A percentile compares a stretch with the other conserved stretches of the same genome.
Conservation (phyloP, 805 yeast genomes). For the Priceomyces haplophilus region DNA sequence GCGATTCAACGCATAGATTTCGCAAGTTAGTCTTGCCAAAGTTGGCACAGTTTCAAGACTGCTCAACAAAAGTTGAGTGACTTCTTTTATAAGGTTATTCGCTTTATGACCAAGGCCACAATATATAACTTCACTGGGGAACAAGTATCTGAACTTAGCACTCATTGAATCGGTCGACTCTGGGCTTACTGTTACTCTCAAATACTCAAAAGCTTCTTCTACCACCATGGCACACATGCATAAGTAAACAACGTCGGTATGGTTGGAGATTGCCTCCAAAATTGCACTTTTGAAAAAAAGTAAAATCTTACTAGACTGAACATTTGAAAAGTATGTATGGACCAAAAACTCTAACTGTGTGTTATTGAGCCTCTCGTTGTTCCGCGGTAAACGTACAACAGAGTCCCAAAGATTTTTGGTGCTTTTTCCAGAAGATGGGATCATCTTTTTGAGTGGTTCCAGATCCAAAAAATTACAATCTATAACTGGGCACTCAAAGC, state of each 20-base stretch:
- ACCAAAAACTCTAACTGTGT: constrained; percentile 27
- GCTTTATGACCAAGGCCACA: constrained; percentile 15
- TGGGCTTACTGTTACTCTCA: constrained; percentile 11
- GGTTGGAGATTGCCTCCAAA: constrained; percentile 12
- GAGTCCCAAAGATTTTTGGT: constrained; percentile 25
- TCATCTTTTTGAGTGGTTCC: background rate
- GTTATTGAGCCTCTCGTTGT: constrained; percentile 18
- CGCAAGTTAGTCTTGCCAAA: constrained; percentile 16
- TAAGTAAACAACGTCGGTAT: constrained; percentile 25
- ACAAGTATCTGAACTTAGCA: constrained; percentile 16
- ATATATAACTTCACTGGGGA: constrained; percentile 22
- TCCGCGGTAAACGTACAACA: constrained; percentile 16
- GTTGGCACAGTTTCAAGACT: constrained; percentile 10
- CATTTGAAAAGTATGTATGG: constrained; percentile 25
- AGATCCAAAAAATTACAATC: constrained; percentile 30
- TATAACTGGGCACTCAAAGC: constrained; percentile 35
- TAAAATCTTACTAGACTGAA: constrained; percentile 24
- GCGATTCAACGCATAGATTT: constrained; percentile 23
- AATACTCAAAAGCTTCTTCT: constrained; percentile 27
- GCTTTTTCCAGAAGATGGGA: background rate
- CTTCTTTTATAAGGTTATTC: constrained; percentile 10
- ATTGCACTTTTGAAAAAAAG: constrained; percentile 25
- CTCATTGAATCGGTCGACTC: constrained; percentile 9
- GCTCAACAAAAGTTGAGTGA: constrained; percentile 11
- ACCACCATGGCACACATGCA: constrained; percentile 29